Evolutionary conservation across 2,329 filamentous ascomycete genomes (phyloP).

Genomic region (Xylaria arbuscula): DNA sequence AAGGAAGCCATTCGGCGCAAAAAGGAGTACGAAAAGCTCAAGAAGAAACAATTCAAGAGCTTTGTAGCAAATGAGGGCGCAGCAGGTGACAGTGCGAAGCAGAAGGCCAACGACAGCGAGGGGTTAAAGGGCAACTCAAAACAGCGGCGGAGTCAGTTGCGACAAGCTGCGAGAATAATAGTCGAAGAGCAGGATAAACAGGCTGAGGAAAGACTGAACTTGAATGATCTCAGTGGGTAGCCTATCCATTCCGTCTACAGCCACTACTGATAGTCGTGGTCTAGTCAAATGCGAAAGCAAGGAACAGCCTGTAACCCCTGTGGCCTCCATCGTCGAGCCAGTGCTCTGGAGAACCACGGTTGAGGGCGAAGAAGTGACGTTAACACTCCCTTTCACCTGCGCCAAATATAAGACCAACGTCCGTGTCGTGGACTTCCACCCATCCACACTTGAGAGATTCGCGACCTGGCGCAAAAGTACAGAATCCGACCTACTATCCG

Average conservation of each 20-base stretch:
- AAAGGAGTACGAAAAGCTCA: slow-evolving; percentile 67
- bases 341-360: slow-evolving; percentile 57
- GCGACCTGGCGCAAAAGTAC: slow-evolving; percentile 59
- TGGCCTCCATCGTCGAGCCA: slow-evolving; percentile 57
- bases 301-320: slow-evolving; percentile 50
- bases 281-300: slow-evolving; percentile 61
- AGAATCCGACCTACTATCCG: slow-evolving; percentile 64
- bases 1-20: slow-evolving; percentile 72
- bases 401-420: slow-evolving; percentile 75
- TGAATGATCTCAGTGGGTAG: slow-evolving; percentile 50
- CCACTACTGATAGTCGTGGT: slow-evolving; percentile 39
- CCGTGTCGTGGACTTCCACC: slow-evolving; percentile 85
- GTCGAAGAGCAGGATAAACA: slow-evolving; percentile 47
- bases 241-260: neutral
- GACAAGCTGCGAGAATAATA: slow-evolving; percentile 42
- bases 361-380: slow-evolving; percentile 50
- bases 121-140: slow-evolving; percentile 42
- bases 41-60: slow-evolving; percentile 45
- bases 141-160: slow-evolving; percentile 46
- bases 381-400: slow-evolving; percentile 78
- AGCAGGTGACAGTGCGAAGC: slow-evolving; percentile 36
- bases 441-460: slow-evolving; percentile 77
- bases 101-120: slow-evolving; percentile 37
- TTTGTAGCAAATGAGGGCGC: slow-evolving; percentile 30
- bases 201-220: slow-evolving; percentile 44